A percentile compares a stretch with the other conserved stretches of the same genome.
Conservation (phyloP, 2,329 filamentous ascomycete species). For the Diplodia sapinea region DNA sequence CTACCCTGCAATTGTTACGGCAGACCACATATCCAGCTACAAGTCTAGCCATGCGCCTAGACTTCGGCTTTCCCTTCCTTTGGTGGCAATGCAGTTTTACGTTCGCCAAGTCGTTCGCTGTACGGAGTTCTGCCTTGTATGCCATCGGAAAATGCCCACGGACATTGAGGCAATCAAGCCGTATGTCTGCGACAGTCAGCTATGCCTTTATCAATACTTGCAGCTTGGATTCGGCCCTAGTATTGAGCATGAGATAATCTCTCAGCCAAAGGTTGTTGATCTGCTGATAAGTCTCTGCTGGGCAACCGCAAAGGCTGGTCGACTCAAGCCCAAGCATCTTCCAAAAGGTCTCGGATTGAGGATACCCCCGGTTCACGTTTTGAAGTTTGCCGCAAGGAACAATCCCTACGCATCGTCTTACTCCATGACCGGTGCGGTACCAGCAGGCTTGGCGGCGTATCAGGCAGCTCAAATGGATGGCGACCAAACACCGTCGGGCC, state of each 20-base stretch:
- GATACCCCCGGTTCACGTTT: conserved; percentile 50
- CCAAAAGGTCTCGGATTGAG: conserved; percentile 63
- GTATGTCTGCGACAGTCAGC: conserved; percentile 71
- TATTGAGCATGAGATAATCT: conserved; percentile 81
- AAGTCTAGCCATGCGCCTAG: conserved; percentile 36
- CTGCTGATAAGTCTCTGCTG: conserved; percentile 85
- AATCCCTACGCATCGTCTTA: not conserved
- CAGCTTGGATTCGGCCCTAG: conserved; percentile 82
- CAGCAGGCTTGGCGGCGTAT: not conserved
- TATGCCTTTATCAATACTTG: conserved; percentile 91
- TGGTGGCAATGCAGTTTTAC: conserved; percentile 73
- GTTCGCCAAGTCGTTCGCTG: conserved; percentile 79
- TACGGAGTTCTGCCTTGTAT: conserved; percentile 86
- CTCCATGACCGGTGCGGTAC: not conserved
- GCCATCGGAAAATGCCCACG: conserved; percentile 70
- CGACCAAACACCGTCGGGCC: not conserved
- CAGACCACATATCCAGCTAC: conserved; percentile 55
- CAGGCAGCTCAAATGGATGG: too few relatives aligned
- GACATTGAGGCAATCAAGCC: conserved; percentile 75
- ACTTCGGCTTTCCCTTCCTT: conserved; percentile 58
- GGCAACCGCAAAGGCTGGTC: conserved; percentile 52
- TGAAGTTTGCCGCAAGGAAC: conserved; percentile 32
- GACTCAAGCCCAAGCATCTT: conserved; percentile 38
- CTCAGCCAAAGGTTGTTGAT: conserved; percentile 82
- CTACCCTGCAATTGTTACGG: conserved; percentile 54